phyloP scores from a whole-genome alignment of 208 protist species.

The Plasmodiophora brassicae region DNA sequence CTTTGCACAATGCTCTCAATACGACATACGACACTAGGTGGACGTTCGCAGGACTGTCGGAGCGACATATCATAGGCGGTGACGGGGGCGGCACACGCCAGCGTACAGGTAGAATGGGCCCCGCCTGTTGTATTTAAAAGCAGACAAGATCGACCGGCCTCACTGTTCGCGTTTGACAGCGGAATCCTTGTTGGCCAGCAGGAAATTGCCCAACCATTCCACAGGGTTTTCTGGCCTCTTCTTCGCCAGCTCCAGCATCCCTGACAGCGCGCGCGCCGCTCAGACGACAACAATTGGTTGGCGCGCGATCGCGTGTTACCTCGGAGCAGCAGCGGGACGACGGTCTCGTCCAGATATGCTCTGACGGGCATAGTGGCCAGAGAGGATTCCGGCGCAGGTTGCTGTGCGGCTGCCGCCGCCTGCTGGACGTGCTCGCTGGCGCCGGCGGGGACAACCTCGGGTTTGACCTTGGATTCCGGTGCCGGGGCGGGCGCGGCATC shows the following conservation, averaged over 20 bases:
- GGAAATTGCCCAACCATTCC: background rate
- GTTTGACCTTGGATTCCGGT: no score
- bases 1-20: background rate
- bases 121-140: background rate
- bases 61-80: background rate
- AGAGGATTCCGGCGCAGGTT: background rate
- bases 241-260: slow-evolving; percentile 6
- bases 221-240: background rate
- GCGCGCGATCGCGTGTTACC: no score
- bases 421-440: no score
- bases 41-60: background rate
- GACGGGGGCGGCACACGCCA: background rate
- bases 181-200: slow-evolving; percentile 17
- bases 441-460: no score
- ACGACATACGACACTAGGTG: background rate
- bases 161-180: background rate
- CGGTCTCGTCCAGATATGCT: slow-evolving; percentile 14
- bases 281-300: no score
- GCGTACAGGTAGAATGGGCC: background rate
- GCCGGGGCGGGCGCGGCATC: background rate
- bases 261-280: no score
- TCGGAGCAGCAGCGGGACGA: slow-evolving; percentile 15
- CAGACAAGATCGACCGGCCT: no score
- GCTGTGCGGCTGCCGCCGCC: background rate
- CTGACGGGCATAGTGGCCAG: slow-evolving; percentile 24